Base-by-base conservation (phyloP, 768 basidiomycete species). In the Leccinum truebloodii region DNA sequence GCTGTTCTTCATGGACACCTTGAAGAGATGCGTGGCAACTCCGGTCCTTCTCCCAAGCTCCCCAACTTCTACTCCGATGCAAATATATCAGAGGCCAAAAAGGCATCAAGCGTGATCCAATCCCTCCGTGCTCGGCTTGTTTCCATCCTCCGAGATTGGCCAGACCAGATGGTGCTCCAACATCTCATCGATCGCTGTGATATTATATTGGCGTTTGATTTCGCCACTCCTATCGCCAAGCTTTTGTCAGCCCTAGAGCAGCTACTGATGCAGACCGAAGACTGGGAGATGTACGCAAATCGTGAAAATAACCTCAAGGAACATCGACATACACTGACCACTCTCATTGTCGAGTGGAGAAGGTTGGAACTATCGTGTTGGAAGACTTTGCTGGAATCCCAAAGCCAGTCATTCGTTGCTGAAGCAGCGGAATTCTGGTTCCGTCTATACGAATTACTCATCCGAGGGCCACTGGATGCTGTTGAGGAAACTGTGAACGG, bases 231-330 rank as follows among this genome's bases (percentile, higher is more conserved):
- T 0, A 77, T 97, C 9, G 94, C 96, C 6, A 90, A 87, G 69
- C 75, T 95, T 13, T 80, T 99, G 34, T 82, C 92, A 0, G 86
- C 87, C 6, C 71, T 98, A 48, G 97, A 99, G 69, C 90, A 90
- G 64, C 78, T 99, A 8, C 76, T 98, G 2, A 68, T 88, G 52
- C 91, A 96, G 62, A 93, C 85, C 24, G 92, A 95, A 55, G 96
- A 98, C 69, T 99, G 97, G 97, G 94, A 99, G 71, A 86, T 87
- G 65, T 98, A 91, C 69, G 89, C 96, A n/a, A 95, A 94, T 75
- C 81, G 86, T n/a, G 87, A 90, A 48, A 98, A 94, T 69, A 87
- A 87, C 46, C 81, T 99, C 64, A 85, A 83, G 67, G 56, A 71
- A 1, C 79, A 90, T 67, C 94, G 86, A 61, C 83, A 85, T 26